Conservation (phyloP, 2,329 filamentous ascomycete genomes). For the Pseudogymnoascus sp. region DNA sequence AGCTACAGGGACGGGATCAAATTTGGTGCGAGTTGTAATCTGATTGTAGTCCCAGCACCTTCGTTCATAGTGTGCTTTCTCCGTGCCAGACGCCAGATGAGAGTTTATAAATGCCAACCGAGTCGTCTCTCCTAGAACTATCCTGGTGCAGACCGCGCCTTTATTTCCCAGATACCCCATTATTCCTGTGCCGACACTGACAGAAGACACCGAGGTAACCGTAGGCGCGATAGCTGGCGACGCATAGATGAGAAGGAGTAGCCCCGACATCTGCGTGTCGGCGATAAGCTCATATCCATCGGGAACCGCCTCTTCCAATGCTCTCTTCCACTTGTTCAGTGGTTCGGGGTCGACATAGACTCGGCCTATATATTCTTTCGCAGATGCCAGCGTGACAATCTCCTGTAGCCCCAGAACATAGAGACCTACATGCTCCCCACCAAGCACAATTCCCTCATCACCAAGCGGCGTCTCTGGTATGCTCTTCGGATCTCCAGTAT, state of each 20-base stretch:
- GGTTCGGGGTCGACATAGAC: constrained; percentile 66
- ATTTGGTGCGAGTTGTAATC: constrained; percentile 67
- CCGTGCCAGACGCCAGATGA: constrained; percentile 81
- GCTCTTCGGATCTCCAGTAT: constrained; percentile 24
- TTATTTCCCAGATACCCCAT: constrained; percentile 96
- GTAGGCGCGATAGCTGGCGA: constrained; percentile 67
- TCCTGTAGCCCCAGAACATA: constrained; percentile 91
- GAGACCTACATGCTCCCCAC: constrained; percentile 67
- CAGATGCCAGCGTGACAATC: constrained; percentile 75
- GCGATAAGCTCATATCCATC: constrained; percentile 68
- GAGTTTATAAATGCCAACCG: constrained; percentile 84
- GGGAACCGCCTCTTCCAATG: constrained; percentile 67
- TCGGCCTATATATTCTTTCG: constrained; percentile 66
- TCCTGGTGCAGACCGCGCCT: constrained; percentile 72
- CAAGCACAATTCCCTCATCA: constrained; percentile 36
- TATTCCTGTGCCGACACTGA: constrained; percentile 78
- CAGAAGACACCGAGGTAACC: constrained; percentile 74
- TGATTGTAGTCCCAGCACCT: constrained; percentile 86
- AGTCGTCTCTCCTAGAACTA: constrained; percentile 85
- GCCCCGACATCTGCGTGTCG: constrained; percentile 77
- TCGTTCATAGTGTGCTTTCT: constrained; percentile 69
- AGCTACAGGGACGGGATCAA: constrained; percentile 62
- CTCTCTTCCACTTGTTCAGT: constrained; percentile 72
- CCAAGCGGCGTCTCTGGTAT: constrained; percentile 28
- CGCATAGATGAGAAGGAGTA: constrained; percentile 79